Base-by-base conservation (phyloP, 2,329 filamentous ascomycete genomes). In the Monosporascus sp. region DNA sequence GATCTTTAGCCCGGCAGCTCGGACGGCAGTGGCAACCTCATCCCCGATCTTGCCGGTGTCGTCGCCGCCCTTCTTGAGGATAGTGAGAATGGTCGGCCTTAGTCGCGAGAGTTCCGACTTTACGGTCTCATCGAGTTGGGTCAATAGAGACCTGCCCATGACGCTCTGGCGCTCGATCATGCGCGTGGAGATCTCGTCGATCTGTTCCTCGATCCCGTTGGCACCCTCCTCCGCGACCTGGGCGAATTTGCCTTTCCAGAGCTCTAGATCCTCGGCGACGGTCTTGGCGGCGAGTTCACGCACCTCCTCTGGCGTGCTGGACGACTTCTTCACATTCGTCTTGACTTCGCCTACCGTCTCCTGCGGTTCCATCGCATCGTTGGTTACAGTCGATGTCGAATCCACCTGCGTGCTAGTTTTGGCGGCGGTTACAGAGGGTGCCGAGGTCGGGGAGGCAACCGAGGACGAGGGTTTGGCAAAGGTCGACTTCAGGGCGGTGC, bases 211-310 rank as follows among this genome's bases (percentile, higher is more conserved):
- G 56, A 97, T 90, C 57, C 94, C 82, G 20, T 68, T 66, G 4
- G 81, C 81, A 5, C 91, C 92, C 67, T 95, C 91, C 56, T 95
- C 88, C 7, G 90, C 90, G 9, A 91, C 91, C 55, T 86, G 84
- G 27, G 88, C 82, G 67, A 96, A 97, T 65, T 96, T 95, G 57
- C 84, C 83, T 70, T 97, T 88, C 93, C 94, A 99, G 52, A 81
- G 80, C 60, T 83, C 81, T 16, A 99, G 80, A 67, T 99, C 94
- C 45, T 87, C 81, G 2, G 85, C 79, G 43, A 97, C 88, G 58
- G 82, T 82, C 63, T 86, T 81, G 45, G 84, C 83, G 2, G 81
- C 81, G 4, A 77, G 80, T 51, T 81, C 80, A 26, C 82, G 79
- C 17, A 75, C 70, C 26, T 84, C 80, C 31, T 80, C 76, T 52